Evolutionary conservation across 805 yeast genomes (phyloP).

Genomic region (Candida loeiensis): DNA sequence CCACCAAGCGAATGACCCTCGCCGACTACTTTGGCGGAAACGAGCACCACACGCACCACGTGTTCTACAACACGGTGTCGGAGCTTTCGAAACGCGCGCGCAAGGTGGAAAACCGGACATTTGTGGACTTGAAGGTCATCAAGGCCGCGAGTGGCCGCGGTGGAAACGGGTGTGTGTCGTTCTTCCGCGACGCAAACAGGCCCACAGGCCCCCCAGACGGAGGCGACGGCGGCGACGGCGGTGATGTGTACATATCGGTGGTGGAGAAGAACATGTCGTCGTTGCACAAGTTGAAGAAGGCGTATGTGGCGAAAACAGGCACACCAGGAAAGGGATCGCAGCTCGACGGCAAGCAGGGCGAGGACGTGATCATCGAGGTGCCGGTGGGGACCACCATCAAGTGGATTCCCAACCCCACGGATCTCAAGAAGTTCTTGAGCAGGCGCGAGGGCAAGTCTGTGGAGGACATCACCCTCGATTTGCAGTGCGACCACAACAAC

Average conservation of each 20-base stretch:
- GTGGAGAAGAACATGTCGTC: slow-evolving; percentile 61
- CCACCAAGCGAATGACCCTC: slow-evolving; percentile 18
- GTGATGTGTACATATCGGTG: slow-evolving; percentile 80
- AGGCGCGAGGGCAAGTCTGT: slow-evolving; percentile 15
- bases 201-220: slow-evolving; percentile 96
- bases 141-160: slow-evolving; percentile 76
- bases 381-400: slow-evolving; percentile 88
- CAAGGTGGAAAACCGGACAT: slow-evolving; percentile 36
- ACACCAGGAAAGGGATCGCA: slow-evolving; percentile 68
- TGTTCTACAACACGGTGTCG: slow-evolving; percentile 30
- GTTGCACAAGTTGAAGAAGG: slow-evolving; percentile 62
- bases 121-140: slow-evolving; percentile 63
- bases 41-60: slow-evolving; percentile 37
- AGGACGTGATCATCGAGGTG: slow-evolving; percentile 73
- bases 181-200: slow-evolving; percentile 79
- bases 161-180: slow-evolving; percentile 85
- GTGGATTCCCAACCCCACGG: slow-evolving; percentile 77
- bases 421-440: slow-evolving; percentile 30
- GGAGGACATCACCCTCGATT: slow-evolving; percentile 27
- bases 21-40: slow-evolving; percentile 41
- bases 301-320: slow-evolving; percentile 73
- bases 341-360: slow-evolving; percentile 82
- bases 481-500: slow-evolving; percentile 24
- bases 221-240: slow-evolving; percentile 98
- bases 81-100: slow-evolving; percentile 26